Evolutionary conservation across 2,329 filamentous ascomycete genomes (phyloP).

Genomic region (Pseudocercospora crystallina): DNA sequence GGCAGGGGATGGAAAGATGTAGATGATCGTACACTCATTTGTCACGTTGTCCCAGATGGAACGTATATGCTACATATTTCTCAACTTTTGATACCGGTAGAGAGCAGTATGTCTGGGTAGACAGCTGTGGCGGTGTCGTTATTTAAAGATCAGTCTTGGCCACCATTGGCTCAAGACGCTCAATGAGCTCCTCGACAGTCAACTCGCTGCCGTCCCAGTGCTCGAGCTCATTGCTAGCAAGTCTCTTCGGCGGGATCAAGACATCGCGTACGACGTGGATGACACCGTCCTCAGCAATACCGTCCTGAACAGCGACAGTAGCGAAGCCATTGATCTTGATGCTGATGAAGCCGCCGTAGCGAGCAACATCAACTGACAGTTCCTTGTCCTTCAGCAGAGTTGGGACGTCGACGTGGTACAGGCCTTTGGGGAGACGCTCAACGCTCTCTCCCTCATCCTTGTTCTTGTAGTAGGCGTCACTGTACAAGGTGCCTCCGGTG

Average conservation of each 20-base stretch:
- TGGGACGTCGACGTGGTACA: slow-evolving; percentile 68
- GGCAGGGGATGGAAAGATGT: too few species aligned
- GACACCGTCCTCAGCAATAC: slow-evolving; percentile 74
- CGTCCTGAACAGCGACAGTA: slow-evolving; percentile 67
- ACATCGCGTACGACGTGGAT: slow-evolving; percentile 74
- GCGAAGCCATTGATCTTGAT: slow-evolving; percentile 76
- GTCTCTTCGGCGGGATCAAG: slow-evolving; percentile 70
- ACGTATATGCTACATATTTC: too few species aligned
- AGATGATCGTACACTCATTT: too few species aligned
- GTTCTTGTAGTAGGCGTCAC: slow-evolving; percentile 69
- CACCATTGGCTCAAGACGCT: slow-evolving; percentile 51
- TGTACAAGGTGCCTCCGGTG: slow-evolving; percentile 74
- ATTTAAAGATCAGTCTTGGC: slow-evolving; percentile 32
- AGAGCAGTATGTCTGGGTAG: not conserved
- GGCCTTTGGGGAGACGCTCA: slow-evolving; percentile 41
- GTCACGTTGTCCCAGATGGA: too few species aligned
- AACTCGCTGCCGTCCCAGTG: slow-evolving; percentile 53
- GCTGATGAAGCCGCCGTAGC: slow-evolving; percentile 65
- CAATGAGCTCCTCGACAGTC: slow-evolving; percentile 61
- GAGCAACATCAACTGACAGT: slow-evolving; percentile 69
- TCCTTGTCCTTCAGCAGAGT: slow-evolving; percentile 68
- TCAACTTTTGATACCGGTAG: not conserved
- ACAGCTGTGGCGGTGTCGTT: too few species aligned
- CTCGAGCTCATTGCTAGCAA: slow-evolving; percentile 39
- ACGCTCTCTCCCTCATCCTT: slow-evolving; percentile 27